Conservation (phyloP, 2,329 filamentous ascomycete genomes). For the Aureobasidium namibiae region DNA sequence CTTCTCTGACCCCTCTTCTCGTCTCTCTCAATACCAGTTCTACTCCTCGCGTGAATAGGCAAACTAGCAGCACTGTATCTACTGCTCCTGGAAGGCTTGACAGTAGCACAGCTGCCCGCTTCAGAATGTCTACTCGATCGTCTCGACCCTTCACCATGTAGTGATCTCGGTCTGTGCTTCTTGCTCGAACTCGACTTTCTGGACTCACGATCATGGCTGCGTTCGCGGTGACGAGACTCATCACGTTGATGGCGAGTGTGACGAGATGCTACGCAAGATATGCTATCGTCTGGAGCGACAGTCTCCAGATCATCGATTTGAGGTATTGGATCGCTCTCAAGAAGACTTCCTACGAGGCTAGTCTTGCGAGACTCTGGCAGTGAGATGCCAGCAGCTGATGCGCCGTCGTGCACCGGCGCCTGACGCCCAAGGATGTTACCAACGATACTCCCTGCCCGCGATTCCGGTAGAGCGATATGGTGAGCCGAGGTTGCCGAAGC, state of each 20-base stretch:
- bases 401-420: neutral
- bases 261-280: slow-evolving; percentile 31
- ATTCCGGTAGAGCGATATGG: slow-evolving; percentile 13
- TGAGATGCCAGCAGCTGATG: slow-evolving; percentile 7
- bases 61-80: slow-evolving; percentile 26
- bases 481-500: slow-evolving; percentile 15
- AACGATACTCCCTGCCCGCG: slow-evolving; percentile 1
- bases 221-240: neutral
- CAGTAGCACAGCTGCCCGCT: slow-evolving; percentile 21
- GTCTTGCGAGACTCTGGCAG: slow-evolving; percentile 19
- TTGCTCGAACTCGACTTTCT: slow-evolving; percentile 8
- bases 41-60: slow-evolving; percentile 29
- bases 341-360: slow-evolving; percentile 11
- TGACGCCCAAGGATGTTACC: neutral
- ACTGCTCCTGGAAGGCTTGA: slow-evolving; percentile 19
- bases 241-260: neutral
- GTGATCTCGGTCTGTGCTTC: slow-evolving; percentile 13
- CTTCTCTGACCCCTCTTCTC: slow-evolving; percentile 25
- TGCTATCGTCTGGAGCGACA: slow-evolving; percentile 40
- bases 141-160: slow-evolving; percentile 16
- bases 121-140: slow-evolving; percentile 16
- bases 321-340: neutral
- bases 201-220: slow-evolving; percentile 6
- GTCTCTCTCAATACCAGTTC: slow-evolving; percentile 27
- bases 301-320: slow-evolving; percentile 33